Conservation (phyloP, 257 asterid species). For the Perilla frutescens region DNA sequence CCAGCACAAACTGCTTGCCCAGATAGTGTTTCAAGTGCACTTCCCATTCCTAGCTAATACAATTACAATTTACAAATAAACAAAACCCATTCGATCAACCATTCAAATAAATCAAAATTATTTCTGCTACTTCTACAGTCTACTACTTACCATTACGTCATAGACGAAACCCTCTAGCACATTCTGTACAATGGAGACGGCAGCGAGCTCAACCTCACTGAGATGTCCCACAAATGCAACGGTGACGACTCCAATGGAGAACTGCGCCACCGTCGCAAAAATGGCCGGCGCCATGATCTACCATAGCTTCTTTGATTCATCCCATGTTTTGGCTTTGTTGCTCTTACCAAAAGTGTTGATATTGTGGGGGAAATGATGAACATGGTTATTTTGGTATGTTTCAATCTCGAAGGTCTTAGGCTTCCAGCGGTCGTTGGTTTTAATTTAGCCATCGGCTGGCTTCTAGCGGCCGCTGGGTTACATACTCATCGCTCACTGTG, state of each 20-base stretch:
- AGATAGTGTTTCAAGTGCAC: slow-evolving; percentile 87
- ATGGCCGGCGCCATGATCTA: slow-evolving; percentile 75
- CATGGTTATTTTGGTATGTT: background rate
- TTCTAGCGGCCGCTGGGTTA: too few species aligned
- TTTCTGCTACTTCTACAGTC: too few species aligned
- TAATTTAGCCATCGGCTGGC: too few species aligned
- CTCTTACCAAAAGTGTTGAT: background rate
- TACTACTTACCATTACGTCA: slow-evolving; percentile 65
- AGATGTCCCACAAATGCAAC: slow-evolving; percentile 78
- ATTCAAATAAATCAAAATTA: too few species aligned
- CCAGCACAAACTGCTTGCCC: slow-evolving; percentile 93
- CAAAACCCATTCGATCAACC: too few species aligned
- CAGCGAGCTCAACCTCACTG: slow-evolving; percentile 79
- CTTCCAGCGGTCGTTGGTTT: too few species aligned
- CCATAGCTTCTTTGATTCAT: slow-evolving; percentile 75
- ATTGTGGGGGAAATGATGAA: background rate
- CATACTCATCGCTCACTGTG: too few species aligned
- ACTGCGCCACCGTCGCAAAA: slow-evolving; percentile 66
- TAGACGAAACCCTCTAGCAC: slow-evolving; percentile 84
- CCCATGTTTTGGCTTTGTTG: slow-evolving; percentile 43
- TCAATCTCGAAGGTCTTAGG: slow-evolving; percentile 41
- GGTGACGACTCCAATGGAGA: slow-evolving; percentile 74
- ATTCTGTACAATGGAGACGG: slow-evolving; percentile 77
- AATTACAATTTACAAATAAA: background rate
- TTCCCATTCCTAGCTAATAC: slow-evolving; percentile 91